Percentiles rank a stretch among this genome's conserved stretches.
These are phyloP conservation scores for Entomortierella chlamydospora DNA, from an alignment of 192 early-diverging fungal species.

Conservation along the genomic window DNA sequence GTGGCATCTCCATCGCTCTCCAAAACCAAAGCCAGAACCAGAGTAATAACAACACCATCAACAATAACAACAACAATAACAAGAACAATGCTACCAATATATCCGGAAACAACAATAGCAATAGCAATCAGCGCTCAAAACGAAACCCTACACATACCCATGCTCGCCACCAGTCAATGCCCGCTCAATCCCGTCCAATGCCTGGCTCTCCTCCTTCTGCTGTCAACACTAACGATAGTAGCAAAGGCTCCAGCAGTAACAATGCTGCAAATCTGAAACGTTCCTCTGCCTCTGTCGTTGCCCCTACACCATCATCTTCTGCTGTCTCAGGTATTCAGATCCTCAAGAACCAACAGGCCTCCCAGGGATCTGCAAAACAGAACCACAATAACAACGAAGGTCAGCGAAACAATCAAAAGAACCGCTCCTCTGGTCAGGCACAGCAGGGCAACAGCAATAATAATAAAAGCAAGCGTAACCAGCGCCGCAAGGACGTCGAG, in stretches of 20 bases:
- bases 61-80: background rate
- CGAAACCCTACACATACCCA: conserved; percentile 20
- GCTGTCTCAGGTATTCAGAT: conserved; percentile 7
- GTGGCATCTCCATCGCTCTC: conserved; percentile 18
- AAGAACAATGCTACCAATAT: too few species aligned
- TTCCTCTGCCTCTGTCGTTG: conserved; percentile 15
- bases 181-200: conserved; percentile 15
- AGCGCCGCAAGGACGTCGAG: conserved; percentile 56
- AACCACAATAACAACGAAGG: conserved; percentile 4
- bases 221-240: background rate
- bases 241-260: background rate
- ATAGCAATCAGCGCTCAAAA: background rate
- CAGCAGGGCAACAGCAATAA: conserved; percentile 16
- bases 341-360: conserved; percentile 17
- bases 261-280: conserved; percentile 16
- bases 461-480: conserved; percentile 16
- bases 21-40: conserved; percentile 13
- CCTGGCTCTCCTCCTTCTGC: conserved; percentile 10
- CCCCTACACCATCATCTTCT: background rate
- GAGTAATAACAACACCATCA: background rate
- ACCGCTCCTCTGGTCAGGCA: background rate
- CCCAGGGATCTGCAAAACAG: background rate
- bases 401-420: conserved; percentile 1
- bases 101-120: background rate
- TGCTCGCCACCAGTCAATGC: conserved; percentile 37